Evolutionary conservation across 2,329 filamentous ascomycete species (phyloP).

Genomic region (Didymella segeticola): DNA sequence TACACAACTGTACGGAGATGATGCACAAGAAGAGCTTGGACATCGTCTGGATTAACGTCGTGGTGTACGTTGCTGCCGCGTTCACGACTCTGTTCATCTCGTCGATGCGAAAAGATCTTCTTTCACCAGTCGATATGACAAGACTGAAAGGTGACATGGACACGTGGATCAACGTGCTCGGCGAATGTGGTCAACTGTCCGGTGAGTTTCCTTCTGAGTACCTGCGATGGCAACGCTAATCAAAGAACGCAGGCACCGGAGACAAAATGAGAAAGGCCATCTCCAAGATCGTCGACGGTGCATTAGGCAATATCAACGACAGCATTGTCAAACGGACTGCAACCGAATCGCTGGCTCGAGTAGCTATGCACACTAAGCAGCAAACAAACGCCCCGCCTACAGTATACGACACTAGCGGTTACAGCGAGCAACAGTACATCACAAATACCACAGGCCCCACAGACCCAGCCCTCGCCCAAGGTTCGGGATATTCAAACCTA

Average conservation of each 20-base stretch:
- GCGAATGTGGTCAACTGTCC: conserved; percentile 69
- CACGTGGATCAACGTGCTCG: conserved; percentile 71
- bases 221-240: too few species aligned
- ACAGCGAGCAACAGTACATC: conserved; percentile 33
- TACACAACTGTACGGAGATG: conserved; percentile 66
- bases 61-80: conserved; percentile 74
- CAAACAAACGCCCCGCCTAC: conserved; percentile 24
- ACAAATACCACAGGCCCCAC: conserved; percentile 23
- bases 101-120: conserved; percentile 69
- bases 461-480: conserved; percentile 32
- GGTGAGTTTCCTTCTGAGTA: too few species aligned
- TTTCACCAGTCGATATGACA: conserved; percentile 64
- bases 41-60: conserved; percentile 78
- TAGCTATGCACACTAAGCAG: conserved; percentile 41
- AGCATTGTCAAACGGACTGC: conserved; percentile 53
- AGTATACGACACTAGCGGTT: conserved; percentile 34
- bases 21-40: conserved; percentile 72
- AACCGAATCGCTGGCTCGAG: conserved; percentile 52
- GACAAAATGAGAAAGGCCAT: conserved; percentile 57
- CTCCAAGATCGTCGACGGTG: conserved; percentile 57
- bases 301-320: conserved; percentile 56
- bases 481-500: conserved; percentile 30
- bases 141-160: conserved; percentile 72
- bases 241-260: conserved; percentile 52
- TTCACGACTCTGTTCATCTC: conserved; percentile 75